phyloP scores from a whole-genome alignment of 192 early-diverging fungal species.

The Lobulomyces angularis region DNA sequence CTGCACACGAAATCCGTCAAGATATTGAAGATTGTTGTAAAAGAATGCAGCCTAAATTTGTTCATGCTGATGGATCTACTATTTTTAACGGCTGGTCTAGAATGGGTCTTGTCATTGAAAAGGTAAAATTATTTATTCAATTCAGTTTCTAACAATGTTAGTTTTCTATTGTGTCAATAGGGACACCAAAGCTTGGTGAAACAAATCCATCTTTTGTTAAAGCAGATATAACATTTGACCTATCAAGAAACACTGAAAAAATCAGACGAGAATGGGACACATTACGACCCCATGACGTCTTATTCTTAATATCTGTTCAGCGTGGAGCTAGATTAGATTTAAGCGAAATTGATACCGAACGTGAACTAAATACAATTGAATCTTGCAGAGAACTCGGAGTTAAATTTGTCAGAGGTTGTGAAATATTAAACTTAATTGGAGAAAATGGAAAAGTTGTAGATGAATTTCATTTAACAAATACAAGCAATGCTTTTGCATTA shows the following conservation, averaged over 20 bases:
- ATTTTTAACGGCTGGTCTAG: slow-evolving; percentile 88
- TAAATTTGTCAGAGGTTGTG: slow-evolving; percentile 71
- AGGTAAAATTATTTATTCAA: slow-evolving; percentile 27
- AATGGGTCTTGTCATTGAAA: slow-evolving; percentile 67
- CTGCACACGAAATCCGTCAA: slow-evolving; percentile 68
- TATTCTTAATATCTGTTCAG: slow-evolving; percentile 70
- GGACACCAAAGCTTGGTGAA: slow-evolving; percentile 56
- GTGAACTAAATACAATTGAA: slow-evolving; percentile 25
- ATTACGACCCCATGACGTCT: slow-evolving; percentile 70
- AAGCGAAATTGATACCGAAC: neutral
- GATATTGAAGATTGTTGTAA: slow-evolving; percentile 80
- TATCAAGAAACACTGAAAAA: slow-evolving; percentile 53
- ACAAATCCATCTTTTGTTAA: slow-evolving; percentile 57
- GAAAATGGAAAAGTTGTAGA: slow-evolving; percentile 44
- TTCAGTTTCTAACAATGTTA: slow-evolving; percentile 15
- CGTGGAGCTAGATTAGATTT: slow-evolving; percentile 22
- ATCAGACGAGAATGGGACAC: slow-evolving; percentile 82
- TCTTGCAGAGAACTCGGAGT: slow-evolving; percentile 60
- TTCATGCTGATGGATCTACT: slow-evolving; percentile 35
- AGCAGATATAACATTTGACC: slow-evolving; percentile 64
- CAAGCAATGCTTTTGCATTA: slow-evolving; percentile 4
- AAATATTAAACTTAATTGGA: slow-evolving; percentile 67
- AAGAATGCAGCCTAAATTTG: slow-evolving; percentile 58
- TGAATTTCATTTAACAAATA: slow-evolving; percentile 14
- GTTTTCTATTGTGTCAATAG: slow-evolving; percentile 59